Base-by-base conservation (phyloP, 495 filamentous ascomycete genomes). In the Lasiosphaeria ovina region DNA sequence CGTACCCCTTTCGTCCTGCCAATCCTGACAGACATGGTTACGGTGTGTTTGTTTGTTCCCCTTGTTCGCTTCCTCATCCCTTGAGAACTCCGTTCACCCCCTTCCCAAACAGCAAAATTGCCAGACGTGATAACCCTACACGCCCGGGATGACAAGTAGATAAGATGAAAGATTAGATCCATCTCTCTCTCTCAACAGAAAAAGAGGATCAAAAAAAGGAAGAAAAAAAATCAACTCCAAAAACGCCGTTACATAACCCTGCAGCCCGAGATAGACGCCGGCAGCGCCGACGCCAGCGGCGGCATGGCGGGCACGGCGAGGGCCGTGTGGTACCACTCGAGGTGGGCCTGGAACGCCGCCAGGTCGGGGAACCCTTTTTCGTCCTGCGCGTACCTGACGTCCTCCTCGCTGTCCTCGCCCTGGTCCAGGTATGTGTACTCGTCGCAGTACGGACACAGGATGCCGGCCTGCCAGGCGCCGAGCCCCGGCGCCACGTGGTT, bases 361-460 rank as follows among this genome's bases (percentile, higher is more conserved):
- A 81, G 55, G 52, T 69, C 65, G 47, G 69, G 68, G 60, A 79
- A 76, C n/a, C 74, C 76, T 36, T 59, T 66, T 40, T 77, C 78
- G 53, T 77, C 76, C 64, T 75, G 74, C 38, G 63, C 64, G 47
- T 76, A 78, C 51, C 64, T 69, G 50, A 76, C 64, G 58, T 76
- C 72, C 45, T 81, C 79, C 49, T 71, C 72, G 50, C 69, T 66
- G 49, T 70, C 69, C 61, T 76, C 74, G 33, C 76, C 77, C 57
- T 76, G 72, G 54, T 78, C 77, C 42, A 77, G 61, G 62, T 79
- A 78, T 35, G 72, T 77, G 54, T 74, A 74, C 54, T 80, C 77
- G 54, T 79, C 79, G 65, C 79, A 81, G 52, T 72, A 76, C 36
- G 79, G 77, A 47, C 79, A 80, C 42, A 74, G 51, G 45, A 81